phyloP scores from a whole-genome alignment of 225 moss, liverwort and hornwort genomes.

The Neckera pumila region DNA sequence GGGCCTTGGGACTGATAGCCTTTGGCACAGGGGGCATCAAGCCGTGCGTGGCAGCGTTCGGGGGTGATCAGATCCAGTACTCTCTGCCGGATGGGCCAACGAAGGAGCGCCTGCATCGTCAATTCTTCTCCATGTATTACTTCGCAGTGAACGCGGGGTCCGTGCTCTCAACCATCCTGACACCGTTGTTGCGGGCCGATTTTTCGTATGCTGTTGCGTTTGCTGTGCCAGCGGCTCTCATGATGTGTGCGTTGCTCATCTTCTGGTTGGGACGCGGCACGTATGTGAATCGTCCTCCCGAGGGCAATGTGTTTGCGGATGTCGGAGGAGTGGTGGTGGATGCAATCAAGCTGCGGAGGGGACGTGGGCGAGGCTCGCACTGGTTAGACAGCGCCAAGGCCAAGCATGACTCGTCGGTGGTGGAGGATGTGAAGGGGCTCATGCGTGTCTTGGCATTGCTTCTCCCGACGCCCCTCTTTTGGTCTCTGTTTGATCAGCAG shows the following conservation, averaged over 20 bases:
- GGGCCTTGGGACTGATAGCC: conserved; percentile 63
- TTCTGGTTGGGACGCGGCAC: conserved; percentile 57
- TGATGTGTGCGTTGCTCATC: conserved; percentile 62
- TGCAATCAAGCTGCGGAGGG: conserved; percentile 42
- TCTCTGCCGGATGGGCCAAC: conserved; percentile 55
- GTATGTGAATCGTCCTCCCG: conserved; percentile 54
- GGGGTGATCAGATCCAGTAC: conserved; percentile 77
- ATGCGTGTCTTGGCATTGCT: conserved; percentile 65
- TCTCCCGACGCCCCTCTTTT: conserved; percentile 73
- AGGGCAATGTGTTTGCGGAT: conserved; percentile 67
- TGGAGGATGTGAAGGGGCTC: conserved; percentile 75
- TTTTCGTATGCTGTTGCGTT: conserved; percentile 64
- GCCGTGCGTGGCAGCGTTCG: conserved; percentile 79
- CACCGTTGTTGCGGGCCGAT: conserved; percentile 50
- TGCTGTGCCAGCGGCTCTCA: conserved; percentile 61
- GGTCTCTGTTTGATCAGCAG: conserved; percentile 83
- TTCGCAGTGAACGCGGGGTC: conserved; percentile 71
- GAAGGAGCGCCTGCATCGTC: conserved; percentile 56
- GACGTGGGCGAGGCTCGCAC: conserved; percentile 1
- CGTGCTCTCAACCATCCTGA: conserved; percentile 68
- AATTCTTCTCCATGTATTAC: conserved; percentile 85
- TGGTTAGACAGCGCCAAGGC: conserved; percentile 71
- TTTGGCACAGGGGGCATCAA: conserved; percentile 84
- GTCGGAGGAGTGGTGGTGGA: conserved; percentile 49
- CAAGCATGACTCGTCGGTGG: conserved; percentile 41